Evolutionary conservation across 2,329 filamentous ascomycete genomes (phyloP).

Genomic region (Neonectria magnoliae): DNA sequence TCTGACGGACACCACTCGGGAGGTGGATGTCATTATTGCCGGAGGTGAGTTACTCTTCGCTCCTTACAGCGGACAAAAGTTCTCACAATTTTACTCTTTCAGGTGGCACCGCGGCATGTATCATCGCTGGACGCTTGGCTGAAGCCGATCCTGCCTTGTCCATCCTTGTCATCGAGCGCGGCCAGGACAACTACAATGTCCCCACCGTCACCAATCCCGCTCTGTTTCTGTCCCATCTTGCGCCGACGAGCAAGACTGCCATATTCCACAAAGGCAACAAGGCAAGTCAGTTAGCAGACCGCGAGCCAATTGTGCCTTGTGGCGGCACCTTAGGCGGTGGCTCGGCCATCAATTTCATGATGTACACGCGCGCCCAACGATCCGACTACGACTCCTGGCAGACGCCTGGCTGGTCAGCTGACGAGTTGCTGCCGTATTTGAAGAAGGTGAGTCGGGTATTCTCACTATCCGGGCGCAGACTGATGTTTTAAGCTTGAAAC

Average conservation of each 20-base stretch:
- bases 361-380: conserved; percentile 46
- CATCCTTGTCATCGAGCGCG: conserved; percentile 45
- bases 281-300: conserved; percentile 35
- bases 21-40: not conserved
- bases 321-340: conserved; percentile 46
- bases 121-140: conserved; percentile 45
- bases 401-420: conserved; percentile 45
- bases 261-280: conserved; percentile 43
- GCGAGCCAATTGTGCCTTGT: conserved; percentile 38
- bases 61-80: not conserved
- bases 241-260: conserved; percentile 36
- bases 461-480: too few relatives aligned
- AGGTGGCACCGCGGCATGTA: conserved; percentile 47
- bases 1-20: not conserved
- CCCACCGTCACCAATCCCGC: conserved; percentile 42
- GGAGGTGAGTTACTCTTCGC: not conserved
- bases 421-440: conserved; percentile 46
- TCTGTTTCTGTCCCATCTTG: conserved; percentile 39
- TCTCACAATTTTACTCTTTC: not conserved
- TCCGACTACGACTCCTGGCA: conserved; percentile 49
- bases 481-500: conserved; percentile 59
- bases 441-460: conserved; percentile 40
- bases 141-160: conserved; percentile 43
- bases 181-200: conserved; percentile 42
- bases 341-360: conserved; percentile 48